Evolutionary conservation across 257 asterid species (phyloP).

Genomic region (Fraxinus pennsylvanica): DNA sequence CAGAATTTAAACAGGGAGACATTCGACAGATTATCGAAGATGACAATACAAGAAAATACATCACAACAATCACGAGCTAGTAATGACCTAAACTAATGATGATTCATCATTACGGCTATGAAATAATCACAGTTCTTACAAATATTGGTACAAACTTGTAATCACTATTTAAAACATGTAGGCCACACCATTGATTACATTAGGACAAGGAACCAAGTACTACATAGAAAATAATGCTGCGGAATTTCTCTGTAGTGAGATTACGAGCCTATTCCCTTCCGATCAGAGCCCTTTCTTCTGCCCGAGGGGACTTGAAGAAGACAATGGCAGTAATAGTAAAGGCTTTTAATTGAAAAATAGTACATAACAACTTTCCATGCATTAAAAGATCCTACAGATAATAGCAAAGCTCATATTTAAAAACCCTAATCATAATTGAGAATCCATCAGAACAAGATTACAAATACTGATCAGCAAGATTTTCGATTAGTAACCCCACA

Average conservation of each 20-base stretch:
- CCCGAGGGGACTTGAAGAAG: not conserved
- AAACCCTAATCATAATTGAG: not conserved
- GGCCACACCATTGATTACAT: not conserved
- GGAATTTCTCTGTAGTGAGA: constrained; percentile 27
- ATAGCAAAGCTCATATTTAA: not conserved
- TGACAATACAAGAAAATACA: too few relatives aligned
- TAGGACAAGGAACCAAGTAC: not conserved
- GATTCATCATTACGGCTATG: too few relatives aligned
- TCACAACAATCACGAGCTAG: too few relatives aligned
- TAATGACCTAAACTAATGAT: too few relatives aligned
- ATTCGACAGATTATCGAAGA: too few relatives aligned
- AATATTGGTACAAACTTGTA: too few relatives aligned
- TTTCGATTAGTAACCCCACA: constrained; percentile 60
- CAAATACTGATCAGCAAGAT: not conserved
- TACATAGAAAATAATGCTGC: not conserved
- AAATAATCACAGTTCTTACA: too few relatives aligned
- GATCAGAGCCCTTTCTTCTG: not conserved
- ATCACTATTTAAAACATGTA: not conserved
- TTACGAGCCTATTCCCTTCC: constrained; percentile 50
- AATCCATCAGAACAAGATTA: not conserved
- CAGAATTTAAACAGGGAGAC: too few relatives aligned
- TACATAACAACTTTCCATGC: not conserved
- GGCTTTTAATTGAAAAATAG: not conserved
- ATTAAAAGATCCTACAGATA: not conserved
- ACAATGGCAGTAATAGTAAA: too few relatives aligned